Evolutionary conservation across 768 basidiomycete species (phyloP).

Genomic region (Lenzites betulinus): DNA sequence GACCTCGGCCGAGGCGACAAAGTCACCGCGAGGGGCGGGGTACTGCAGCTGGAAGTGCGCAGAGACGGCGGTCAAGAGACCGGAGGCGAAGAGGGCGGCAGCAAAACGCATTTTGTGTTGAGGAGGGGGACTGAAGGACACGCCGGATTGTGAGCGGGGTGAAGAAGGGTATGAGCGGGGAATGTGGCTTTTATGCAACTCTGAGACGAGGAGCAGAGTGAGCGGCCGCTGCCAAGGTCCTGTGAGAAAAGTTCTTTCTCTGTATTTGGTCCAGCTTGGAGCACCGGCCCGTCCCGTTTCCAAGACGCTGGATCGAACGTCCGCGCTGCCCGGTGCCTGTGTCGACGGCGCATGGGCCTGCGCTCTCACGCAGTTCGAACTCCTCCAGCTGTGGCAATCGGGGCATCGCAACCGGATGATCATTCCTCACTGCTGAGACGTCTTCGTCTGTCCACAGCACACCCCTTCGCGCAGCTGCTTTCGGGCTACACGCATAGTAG

Average conservation of each 20-base stretch:
- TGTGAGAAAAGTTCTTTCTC: constrained; percentile 34
- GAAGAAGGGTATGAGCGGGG: constrained; percentile 3
- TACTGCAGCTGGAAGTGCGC: constrained; percentile 82
- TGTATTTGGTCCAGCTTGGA: constrained; percentile 25
- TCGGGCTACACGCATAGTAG: no score
- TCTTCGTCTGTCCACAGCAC: no score
- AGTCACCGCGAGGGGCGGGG: constrained; percentile 70
- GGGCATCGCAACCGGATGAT: no score
- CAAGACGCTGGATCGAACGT: background rate
- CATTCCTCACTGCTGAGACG: background rate
- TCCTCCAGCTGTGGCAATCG: no score
- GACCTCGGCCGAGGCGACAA: constrained; percentile 59
- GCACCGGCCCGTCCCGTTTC: background rate
- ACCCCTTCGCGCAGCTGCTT: no score
- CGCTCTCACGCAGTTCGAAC: no score
- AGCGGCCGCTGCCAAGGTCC: constrained; percentile 5
- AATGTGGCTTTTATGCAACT: constrained; percentile 14
- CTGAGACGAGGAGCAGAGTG: constrained; percentile 6
- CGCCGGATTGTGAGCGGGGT: constrained; percentile 1
- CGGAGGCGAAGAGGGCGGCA: constrained; percentile 38
- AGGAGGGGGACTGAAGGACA: background rate
- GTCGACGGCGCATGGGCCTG: background rate
- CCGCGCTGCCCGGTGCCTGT: constrained; percentile 4
- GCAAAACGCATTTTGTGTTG: constrained; percentile 36
- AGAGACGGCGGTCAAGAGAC: constrained; percentile 36